phyloP scores from a whole-genome alignment of 257 asterid species.

The Salvia splendens region DNA sequence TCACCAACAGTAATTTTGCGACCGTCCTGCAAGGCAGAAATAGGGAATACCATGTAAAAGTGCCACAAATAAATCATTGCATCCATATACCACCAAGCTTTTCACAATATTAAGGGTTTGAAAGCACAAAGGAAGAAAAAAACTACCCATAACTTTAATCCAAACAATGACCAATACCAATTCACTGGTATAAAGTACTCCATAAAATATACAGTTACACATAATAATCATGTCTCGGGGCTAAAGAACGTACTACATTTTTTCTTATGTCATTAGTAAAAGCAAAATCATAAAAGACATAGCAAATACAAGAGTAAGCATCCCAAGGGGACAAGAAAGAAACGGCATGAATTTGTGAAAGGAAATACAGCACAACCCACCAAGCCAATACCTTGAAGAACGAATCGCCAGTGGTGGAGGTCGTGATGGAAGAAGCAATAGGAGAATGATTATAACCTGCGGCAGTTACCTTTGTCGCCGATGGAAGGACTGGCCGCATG shows the following conservation, averaged over 20 bases:
- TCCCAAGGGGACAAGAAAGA: neutral
- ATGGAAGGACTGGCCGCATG: constrained; percentile 45
- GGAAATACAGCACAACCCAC: constrained; percentile 30
- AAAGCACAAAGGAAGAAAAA: neutral
- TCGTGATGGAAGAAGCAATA: constrained; percentile 31
- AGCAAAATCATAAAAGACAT: neutral
- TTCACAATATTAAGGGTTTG: neutral
- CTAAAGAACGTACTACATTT: neutral
- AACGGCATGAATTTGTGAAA: neutral
- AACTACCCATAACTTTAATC: neutral
- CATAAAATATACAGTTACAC: neutral
- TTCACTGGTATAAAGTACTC: neutral
- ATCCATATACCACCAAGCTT: neutral
- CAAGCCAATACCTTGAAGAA: constrained; percentile 56
- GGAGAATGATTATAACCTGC: constrained; percentile 34
- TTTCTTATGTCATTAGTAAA: neutral
- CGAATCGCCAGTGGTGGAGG: constrained; percentile 38
- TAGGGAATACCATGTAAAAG: neutral
- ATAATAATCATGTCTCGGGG: neutral
- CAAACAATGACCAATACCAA: neutral
- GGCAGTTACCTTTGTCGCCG: constrained; percentile 37
- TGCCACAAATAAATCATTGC: neutral
- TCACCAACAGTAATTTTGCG: constrained; percentile 62
- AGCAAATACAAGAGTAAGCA: neutral
- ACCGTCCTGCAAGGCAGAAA: constrained; percentile 58